These are phyloP conservation scores for Orbilia javanica DNA, from an alignment of 2,329 filamentous ascomycete species.

Conservation along the genomic window DNA sequence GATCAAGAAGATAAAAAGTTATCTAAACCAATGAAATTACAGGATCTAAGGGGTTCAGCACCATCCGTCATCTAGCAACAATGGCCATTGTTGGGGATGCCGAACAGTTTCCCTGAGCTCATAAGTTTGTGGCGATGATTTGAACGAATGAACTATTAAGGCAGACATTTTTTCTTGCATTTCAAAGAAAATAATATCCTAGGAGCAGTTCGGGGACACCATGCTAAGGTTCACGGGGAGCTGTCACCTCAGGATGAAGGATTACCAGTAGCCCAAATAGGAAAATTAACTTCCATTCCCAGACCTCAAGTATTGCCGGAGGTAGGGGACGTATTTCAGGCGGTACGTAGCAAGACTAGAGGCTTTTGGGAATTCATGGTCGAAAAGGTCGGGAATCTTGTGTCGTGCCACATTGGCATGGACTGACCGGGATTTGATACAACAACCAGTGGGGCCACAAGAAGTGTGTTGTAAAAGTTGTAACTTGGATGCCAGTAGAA, in stretches of 20 bases:
- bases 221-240: background rate
- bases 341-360: background rate
- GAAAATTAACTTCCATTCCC: constrained; percentile 37
- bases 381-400: background rate
- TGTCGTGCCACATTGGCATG: constrained; percentile 52
- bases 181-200: background rate
- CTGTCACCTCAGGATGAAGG: constrained; percentile 4
- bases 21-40: constrained; percentile 46
- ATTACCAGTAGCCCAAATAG: constrained; percentile 12
- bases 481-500: constrained; percentile 1
- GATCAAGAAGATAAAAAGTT: constrained; percentile 42
- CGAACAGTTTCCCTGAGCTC: constrained; percentile 22
- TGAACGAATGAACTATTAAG: constrained; percentile 20
- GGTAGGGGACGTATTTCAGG: background rate
- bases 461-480: constrained; percentile 52
- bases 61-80: constrained; percentile 2
- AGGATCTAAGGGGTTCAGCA: constrained; percentile 23
- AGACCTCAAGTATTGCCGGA: background rate
- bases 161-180: constrained; percentile 34
- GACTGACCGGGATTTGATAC: constrained; percentile 1
- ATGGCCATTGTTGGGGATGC: constrained; percentile 41
- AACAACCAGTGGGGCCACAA: constrained; percentile 8
- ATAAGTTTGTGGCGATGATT: constrained; percentile 37
- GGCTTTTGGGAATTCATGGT: constrained; percentile 12
- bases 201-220: constrained; percentile 23